Evolutionary conservation across 495 filamentous ascomycete genomes (phyloP).

Genomic region (Aspergillus sclerotioniger): DNA sequence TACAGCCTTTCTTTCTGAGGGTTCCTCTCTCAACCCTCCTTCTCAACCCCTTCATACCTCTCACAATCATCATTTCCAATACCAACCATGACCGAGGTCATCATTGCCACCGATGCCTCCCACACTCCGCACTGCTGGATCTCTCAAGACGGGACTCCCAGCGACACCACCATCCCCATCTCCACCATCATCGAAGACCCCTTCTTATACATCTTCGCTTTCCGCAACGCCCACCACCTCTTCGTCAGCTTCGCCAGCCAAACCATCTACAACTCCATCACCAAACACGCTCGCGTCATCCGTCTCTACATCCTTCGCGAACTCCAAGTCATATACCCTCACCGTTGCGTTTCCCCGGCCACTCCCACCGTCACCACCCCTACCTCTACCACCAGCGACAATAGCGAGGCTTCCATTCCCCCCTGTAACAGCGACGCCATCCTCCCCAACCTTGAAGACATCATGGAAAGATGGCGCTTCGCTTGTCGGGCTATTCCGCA

Average conservation of each 20-base stretch:
- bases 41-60: no score
- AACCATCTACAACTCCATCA: background rate
- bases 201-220: background rate
- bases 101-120: background rate
- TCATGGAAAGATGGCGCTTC: background rate
- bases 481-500: background rate
- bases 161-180: background rate
- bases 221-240: background rate
- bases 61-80: no score
- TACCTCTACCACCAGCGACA: no score
- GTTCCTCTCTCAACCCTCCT: no score
- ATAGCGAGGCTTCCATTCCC: background rate
- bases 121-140: background rate
- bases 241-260: background rate
- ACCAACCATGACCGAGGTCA: background rate
- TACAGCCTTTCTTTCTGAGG: no score
- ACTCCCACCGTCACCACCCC: background rate
- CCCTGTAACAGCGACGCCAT: background rate
- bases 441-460: background rate
- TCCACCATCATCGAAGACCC: background rate
- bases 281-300: background rate
- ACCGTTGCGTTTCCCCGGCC: background rate
- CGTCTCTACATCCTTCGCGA: background rate
- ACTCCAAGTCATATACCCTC: background rate
- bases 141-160: background rate